Evolutionary conservation across 495 filamentous ascomycete genomes (phyloP).

Genomic region (Amorphotheca resinae): DNA sequence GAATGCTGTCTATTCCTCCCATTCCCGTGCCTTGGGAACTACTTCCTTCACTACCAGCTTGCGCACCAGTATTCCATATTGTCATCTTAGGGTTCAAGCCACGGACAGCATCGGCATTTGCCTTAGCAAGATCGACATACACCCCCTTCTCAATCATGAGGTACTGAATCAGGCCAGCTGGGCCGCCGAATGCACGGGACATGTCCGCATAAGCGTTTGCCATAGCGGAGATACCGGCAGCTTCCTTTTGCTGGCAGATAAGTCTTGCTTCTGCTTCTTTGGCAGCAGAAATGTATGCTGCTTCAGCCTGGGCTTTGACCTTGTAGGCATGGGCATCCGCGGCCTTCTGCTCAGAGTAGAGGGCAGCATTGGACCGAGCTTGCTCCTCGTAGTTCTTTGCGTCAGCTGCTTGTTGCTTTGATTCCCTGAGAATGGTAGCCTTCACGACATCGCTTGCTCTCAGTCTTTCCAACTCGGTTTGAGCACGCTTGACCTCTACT

Average conservation of each 20-base stretch:
- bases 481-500: constrained; percentile 61
- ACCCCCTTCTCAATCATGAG: constrained; percentile 63
- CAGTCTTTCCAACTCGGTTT: constrained; percentile 66
- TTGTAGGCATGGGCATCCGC: constrained; percentile 35
- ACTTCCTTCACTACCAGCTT: constrained; percentile 22
- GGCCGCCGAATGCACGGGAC: constrained; percentile 59
- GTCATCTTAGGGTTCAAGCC: constrained; percentile 80
- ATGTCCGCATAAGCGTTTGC: constrained; percentile 62
- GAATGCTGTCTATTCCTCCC: constrained; percentile 22
- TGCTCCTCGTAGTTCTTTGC: constrained; percentile 45
- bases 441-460: constrained; percentile 66
- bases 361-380: constrained; percentile 41
- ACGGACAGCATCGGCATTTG: constrained; percentile 57
- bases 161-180: constrained; percentile 60
- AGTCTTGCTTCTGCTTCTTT: constrained; percentile 53
- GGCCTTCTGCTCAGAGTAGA: constrained; percentile 21
- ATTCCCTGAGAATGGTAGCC: constrained; percentile 59
- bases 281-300: constrained; percentile 26
- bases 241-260: constrained; percentile 52
- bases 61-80: constrained; percentile 66
- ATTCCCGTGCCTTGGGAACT: constrained; percentile 16
- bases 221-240: constrained; percentile 61
- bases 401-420: constrained; percentile 62
- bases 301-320: constrained; percentile 26
- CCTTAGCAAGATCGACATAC: constrained; percentile 51